Evolutionary conservation across 1,284 basidiomycete genomes (phyloP).

Genomic region (Trichosporon faecale): DNA sequence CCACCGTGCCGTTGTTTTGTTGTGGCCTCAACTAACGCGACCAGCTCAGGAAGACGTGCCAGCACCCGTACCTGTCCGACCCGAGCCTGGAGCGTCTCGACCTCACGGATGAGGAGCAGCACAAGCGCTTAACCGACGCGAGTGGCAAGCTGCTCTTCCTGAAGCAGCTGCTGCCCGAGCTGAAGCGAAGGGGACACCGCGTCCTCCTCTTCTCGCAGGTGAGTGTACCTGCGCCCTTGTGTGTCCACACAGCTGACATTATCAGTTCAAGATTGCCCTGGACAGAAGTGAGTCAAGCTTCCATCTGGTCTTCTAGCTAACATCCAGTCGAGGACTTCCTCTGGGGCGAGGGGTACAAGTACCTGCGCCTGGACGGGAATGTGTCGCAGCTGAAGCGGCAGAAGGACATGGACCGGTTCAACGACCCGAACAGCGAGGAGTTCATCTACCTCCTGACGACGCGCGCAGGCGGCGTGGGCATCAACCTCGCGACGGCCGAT

Average conservation of each 20-base stretch:
- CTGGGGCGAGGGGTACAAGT: slow-evolving; percentile 81
- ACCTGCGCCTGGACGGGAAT: slow-evolving; percentile 83
- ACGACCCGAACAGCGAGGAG: slow-evolving; percentile 75
- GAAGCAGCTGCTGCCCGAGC: slow-evolving; percentile 75
- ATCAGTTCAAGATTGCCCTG: slow-evolving; percentile 83
- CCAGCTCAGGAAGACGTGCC: slow-evolving; percentile 55
- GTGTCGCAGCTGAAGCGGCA: slow-evolving; percentile 84
- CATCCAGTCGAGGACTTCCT: slow-evolving; percentile 81
- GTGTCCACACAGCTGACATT: slow-evolving; percentile 14
- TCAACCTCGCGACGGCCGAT: slow-evolving; percentile 65
- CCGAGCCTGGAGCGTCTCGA: slow-evolving; percentile 74
- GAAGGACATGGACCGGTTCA: slow-evolving; percentile 91
- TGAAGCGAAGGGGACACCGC: slow-evolving; percentile 85
- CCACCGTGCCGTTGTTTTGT: not conserved
- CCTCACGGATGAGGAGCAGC: slow-evolving; percentile 62
- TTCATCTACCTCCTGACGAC: slow-evolving; percentile 92
- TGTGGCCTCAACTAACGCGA: not conserved
- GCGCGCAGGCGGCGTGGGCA: slow-evolving; percentile 92
- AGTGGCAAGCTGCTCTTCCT: slow-evolving; percentile 85
- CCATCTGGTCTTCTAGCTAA: not conserved
- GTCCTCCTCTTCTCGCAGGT: slow-evolving; percentile 98
- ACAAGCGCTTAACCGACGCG: slow-evolving; percentile 75
- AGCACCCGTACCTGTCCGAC: slow-evolving; percentile 86
- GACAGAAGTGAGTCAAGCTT: slow-evolving; percentile 58
- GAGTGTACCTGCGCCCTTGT: not conserved